These are phyloP conservation scores for Fusarium camptoceras DNA, from an alignment of 2,329 filamentous ascomycete species.

Conservation along the genomic window DNA sequence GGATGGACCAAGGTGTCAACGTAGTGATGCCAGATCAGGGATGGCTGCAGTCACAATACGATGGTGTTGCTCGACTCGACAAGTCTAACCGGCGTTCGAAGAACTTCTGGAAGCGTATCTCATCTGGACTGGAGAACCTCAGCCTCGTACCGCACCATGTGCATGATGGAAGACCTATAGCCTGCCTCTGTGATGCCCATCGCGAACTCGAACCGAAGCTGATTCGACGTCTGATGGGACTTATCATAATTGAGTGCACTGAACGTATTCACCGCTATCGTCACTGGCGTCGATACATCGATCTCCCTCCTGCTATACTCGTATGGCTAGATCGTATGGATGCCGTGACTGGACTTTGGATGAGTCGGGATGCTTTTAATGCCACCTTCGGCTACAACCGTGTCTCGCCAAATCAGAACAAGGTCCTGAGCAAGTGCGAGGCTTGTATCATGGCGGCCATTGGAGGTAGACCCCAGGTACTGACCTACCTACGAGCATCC, in stretches of 20 bases:
- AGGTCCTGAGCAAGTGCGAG: slow-evolving; percentile 57
- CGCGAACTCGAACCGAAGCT: slow-evolving; percentile 55
- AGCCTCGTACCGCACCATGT: slow-evolving; percentile 10
- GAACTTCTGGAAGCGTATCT: slow-evolving; percentile 49
- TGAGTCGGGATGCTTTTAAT: slow-evolving; percentile 52
- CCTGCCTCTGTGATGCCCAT: slow-evolving; percentile 58
- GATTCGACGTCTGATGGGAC: slow-evolving; percentile 58
- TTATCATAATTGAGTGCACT: slow-evolving; percentile 58
- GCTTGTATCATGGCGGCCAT: slow-evolving; percentile 65
- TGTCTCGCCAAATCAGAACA: slow-evolving; percentile 33
- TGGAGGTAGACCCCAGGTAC: slow-evolving; percentile 55
- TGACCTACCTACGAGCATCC: slow-evolving; percentile 60
- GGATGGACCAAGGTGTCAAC: slow-evolving; percentile 47
- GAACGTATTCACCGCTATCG: slow-evolving; percentile 48
- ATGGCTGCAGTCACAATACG: slow-evolving; percentile 54
- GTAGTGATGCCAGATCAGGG: slow-evolving; percentile 46
- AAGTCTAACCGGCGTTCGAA: slow-evolving; percentile 45
- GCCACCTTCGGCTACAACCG: slow-evolving; percentile 51
- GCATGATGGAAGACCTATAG: slow-evolving; percentile 43
- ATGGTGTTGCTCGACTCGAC: slow-evolving; percentile 38
- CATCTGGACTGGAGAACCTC: slow-evolving; percentile 45
- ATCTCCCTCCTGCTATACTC: slow-evolving; percentile 13
- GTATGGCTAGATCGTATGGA: slow-evolving; percentile 48
- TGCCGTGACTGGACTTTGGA: slow-evolving; percentile 53
- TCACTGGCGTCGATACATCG: slow-evolving; percentile 28